These are phyloP conservation scores for Aspergillus bertholletiae DNA, from an alignment of 495 filamentous ascomycete species.

Conservation along the genomic window DNA sequence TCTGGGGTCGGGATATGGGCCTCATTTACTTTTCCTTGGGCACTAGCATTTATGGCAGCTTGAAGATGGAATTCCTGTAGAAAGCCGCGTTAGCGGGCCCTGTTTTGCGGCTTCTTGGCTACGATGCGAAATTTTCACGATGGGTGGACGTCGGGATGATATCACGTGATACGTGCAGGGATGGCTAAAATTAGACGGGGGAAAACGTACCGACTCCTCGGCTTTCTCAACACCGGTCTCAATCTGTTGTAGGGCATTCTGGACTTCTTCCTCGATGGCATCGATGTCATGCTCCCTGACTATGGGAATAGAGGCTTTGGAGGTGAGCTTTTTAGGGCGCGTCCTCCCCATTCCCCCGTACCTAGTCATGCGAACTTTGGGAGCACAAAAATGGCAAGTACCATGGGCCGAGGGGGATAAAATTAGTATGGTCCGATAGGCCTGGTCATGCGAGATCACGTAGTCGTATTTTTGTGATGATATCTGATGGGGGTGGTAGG, in stretches of 20 bases:
- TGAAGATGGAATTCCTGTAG: conserved; percentile 96
- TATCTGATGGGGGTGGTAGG: conserved; percentile 43
- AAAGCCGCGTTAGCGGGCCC: conserved; percentile 18
- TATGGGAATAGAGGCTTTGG: conserved; percentile 80
- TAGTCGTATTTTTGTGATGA: conserved; percentile 55
- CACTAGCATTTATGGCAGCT: conserved; percentile 76
- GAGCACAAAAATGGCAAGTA: conserved; percentile 43
- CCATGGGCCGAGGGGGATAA: conserved; percentile 40
- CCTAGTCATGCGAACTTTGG: conserved; percentile 67
- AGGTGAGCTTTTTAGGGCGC: conserved; percentile 87
- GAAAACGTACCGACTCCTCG: conserved; percentile 87
- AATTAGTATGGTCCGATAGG: conserved; percentile 43
- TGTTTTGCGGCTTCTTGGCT: conserved; percentile 15
- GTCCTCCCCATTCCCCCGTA: conserved; percentile 51
- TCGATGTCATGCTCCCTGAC: conserved; percentile 90
- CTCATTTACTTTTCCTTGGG: conserved; percentile 68
- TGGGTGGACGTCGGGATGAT: conserved; percentile 26
- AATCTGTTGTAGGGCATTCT: conserved; percentile 69
- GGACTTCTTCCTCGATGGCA: conserved; percentile 61
- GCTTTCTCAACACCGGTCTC: conserved; percentile 95
- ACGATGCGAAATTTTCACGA: conserved; percentile 25
- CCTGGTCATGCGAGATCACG: conserved; percentile 51
- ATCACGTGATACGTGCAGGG: conserved; percentile 55
- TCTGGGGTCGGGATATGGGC: conserved; percentile 86
- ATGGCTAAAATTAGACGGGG: conserved; percentile 33